These are phyloP conservation scores for Edaphochlamys debaryana DNA, from an alignment of 139 green algal genomes.

Conservation along the genomic window DNA sequence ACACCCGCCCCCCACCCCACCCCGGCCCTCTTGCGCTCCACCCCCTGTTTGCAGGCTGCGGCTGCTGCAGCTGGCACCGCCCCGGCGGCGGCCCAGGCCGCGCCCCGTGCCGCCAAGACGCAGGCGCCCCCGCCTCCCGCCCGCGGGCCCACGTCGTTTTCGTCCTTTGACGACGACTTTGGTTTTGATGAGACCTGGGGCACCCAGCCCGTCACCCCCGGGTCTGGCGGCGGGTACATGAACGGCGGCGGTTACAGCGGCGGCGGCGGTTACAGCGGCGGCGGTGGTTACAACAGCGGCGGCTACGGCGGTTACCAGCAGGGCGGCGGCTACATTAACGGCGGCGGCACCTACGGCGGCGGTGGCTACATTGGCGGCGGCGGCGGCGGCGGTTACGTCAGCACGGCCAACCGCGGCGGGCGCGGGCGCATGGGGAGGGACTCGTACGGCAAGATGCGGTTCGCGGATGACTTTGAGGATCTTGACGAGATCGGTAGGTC, in stretches of 20 bases:
- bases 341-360: not conserved
- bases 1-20: not conserved
- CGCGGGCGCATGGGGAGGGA: no score
- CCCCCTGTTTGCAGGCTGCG: no score
- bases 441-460: no score
- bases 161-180: slow-evolving; percentile 12
- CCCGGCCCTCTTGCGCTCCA: no score
- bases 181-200: slow-evolving; percentile 4
- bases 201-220: not conserved
- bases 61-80: not conserved
- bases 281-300: not conserved
- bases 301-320: not conserved
- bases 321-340: not conserved
- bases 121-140: not conserved
- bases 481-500: no score
- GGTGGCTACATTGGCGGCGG: not conserved
- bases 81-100: not conserved
- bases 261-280: not conserved
- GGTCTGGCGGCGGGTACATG: not conserved
- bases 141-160: not conserved
- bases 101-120: not conserved
- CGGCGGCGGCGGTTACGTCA: not conserved
- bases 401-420: not conserved
- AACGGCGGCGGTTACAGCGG: not conserved
- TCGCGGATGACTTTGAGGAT: no score